Conservation (phyloP, 352 stramenopile genomes). For the Aphanomyces invadans region DNA sequence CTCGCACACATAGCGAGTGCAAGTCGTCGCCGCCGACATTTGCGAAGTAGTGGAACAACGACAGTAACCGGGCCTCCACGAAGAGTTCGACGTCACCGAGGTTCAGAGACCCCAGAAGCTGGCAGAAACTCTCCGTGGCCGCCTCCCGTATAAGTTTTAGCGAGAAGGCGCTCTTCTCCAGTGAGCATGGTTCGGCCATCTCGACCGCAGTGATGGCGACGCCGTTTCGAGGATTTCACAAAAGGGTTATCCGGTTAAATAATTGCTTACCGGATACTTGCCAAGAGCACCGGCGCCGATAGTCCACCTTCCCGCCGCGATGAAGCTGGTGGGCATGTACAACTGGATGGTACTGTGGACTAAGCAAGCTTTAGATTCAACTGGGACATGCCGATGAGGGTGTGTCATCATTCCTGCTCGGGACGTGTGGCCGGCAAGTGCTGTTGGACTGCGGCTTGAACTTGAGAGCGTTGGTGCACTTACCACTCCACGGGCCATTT, state of each 20-base stretch:
- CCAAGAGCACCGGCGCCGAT: no score
- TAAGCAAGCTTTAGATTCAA: constrained; percentile 44
- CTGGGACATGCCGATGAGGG: constrained; percentile 58
- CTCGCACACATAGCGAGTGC: neutral
- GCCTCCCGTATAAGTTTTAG: constrained; percentile 10
- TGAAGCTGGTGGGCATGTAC: constrained; percentile 19
- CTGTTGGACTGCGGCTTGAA: constrained; percentile 64
- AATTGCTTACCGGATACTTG: no score
- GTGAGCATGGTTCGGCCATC: constrained; percentile 1
- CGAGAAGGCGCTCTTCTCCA: constrained; percentile 15
- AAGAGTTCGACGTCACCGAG: constrained; percentile 2
- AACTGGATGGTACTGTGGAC: neutral
- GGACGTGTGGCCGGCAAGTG: constrained; percentile 67
- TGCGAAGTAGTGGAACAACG: constrained; percentile 10
- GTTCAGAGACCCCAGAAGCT: neutral
- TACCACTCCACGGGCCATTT: constrained; percentile 19
- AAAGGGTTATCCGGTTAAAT: constrained; percentile 12
- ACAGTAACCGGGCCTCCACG: neutral
- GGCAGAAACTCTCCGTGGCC: neutral
- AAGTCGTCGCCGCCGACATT: neutral
- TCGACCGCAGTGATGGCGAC: neutral
- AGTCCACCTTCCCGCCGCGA: no score
- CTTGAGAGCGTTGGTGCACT: constrained; percentile 27
- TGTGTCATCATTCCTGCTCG: constrained; percentile 65
- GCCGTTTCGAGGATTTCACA: constrained; percentile 2